phyloP scores from a whole-genome alignment of 805 yeast species.

The Barnettozyma pratensis region DNA sequence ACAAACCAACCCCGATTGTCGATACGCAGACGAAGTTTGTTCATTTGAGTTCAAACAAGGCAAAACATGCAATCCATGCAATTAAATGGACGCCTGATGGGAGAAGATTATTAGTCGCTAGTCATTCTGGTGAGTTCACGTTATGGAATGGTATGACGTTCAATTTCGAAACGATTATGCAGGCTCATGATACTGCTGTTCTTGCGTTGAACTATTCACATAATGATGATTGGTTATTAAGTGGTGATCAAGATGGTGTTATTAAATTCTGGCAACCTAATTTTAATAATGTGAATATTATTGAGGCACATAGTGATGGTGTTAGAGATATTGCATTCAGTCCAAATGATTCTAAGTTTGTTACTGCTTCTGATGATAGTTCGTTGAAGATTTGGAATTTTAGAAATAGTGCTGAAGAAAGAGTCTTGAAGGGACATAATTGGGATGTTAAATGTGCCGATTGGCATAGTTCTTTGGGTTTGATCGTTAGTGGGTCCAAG shows the following conservation, averaged over 20 bases:
- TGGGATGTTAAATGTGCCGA: conserved; percentile 98
- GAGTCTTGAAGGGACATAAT: conserved; percentile 82
- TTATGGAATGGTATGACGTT: conserved; percentile 95
- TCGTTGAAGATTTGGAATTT: conserved; percentile 92
- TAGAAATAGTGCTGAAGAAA: conserved; percentile 79
- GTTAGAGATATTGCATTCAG: conserved; percentile 84
- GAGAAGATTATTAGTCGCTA: conserved; percentile 80
- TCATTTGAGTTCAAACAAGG: conserved; percentile 86
- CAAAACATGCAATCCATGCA: conserved; percentile 83
- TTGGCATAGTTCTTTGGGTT: conserved; percentile 90
- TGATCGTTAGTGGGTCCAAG: conserved; percentile 89
- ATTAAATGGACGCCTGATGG: conserved; percentile 98
- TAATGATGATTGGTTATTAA: conserved; percentile 88
- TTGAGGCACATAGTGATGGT: conserved; percentile 73
- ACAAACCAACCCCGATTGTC: conserved; percentile 44
- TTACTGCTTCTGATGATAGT: conserved; percentile 93
- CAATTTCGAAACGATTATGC: conserved; percentile 95
- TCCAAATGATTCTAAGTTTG: conserved; percentile 86
- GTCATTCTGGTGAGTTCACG: conserved; percentile 93
- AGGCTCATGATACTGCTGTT: conserved; percentile 93
- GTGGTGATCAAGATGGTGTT: conserved; percentile 90
- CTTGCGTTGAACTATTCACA: conserved; percentile 77
- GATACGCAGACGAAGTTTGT: conserved; percentile 79
- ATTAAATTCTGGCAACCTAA: conserved; percentile 98
- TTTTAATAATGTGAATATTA: conserved; percentile 88